Evolutionary conservation across 2,329 filamentous ascomycete genomes (phyloP).

Genomic region (Aspergillaceae sp.): DNA sequence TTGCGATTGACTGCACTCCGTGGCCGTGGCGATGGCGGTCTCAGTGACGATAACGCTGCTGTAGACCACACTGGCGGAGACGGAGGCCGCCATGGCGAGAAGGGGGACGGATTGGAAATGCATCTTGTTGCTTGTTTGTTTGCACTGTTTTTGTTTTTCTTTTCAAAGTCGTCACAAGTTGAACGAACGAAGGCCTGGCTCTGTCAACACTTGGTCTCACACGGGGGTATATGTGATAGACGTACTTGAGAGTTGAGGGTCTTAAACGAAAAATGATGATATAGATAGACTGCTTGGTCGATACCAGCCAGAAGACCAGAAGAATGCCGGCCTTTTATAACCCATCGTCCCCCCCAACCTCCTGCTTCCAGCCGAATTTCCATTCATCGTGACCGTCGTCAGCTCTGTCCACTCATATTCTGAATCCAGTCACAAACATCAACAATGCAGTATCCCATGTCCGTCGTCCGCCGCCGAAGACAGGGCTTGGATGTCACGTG

Average conservation of each 20-base stretch:
- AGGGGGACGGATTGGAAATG: slow-evolving; percentile 5
- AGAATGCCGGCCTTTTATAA: too few species aligned
- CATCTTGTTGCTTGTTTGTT: slow-evolving; percentile 1
- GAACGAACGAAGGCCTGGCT: too few species aligned
- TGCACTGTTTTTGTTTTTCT: slow-evolving; percentile 7
- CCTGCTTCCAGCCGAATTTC: neutral
- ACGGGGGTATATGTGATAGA: too few species aligned
- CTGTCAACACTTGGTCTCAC: too few species aligned
- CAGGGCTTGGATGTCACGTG: neutral
- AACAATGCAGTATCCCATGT: too few species aligned
- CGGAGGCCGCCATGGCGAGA: slow-evolving; percentile 2
- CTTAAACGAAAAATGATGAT: slow-evolving; percentile 1
- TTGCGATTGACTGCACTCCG: too few species aligned
- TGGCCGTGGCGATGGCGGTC: neutral
- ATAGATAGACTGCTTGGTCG: neutral
- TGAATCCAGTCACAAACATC: neutral
- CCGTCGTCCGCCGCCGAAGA: too few species aligned
- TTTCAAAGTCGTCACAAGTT: too few species aligned
- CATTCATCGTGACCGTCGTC: neutral
- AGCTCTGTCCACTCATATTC: neutral
- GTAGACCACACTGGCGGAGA: slow-evolving; percentile 5
- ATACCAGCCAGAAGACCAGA: neutral
- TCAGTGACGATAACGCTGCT: slow-evolving; percentile 2
- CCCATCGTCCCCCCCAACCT: neutral
- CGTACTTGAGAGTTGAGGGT: too few species aligned